Conservation (phyloP, 2,329 filamentous ascomycete species). For the Aspergillus brunneoviolaceus region DNA sequence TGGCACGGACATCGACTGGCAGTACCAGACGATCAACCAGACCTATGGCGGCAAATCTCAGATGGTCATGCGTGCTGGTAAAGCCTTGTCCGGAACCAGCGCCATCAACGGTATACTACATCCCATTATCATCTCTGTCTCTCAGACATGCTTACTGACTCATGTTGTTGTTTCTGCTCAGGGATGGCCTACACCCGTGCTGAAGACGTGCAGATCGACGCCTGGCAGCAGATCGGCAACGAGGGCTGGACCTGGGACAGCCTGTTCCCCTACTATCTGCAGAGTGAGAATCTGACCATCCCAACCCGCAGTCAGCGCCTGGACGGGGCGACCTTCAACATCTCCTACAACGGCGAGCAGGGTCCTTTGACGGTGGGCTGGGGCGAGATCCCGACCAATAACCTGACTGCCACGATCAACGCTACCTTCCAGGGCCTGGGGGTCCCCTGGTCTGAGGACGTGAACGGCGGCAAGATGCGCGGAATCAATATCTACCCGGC, state of each 20-base stretch:
- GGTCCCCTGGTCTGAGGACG: constrained; percentile 20
- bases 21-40: constrained; percentile 42
- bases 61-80: constrained; percentile 42
- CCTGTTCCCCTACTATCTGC: constrained; percentile 33
- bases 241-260: constrained; percentile 35
- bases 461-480: constrained; percentile 46
- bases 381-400: neutral
- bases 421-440: constrained; percentile 25
- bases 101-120: constrained; percentile 41
- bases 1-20: constrained; percentile 44
- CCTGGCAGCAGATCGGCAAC: constrained; percentile 37
- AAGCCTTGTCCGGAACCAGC: constrained; percentile 46
- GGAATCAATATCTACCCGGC: constrained; percentile 46
- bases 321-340: constrained; percentile 29
- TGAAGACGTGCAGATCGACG: constrained; percentile 39
- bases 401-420: constrained; percentile 20
- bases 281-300: constrained; percentile 21
- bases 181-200: constrained; percentile 44
- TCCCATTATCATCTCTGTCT: neutral
- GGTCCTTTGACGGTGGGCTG: constrained; percentile 35
- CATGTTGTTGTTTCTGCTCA: constrained; percentile 6
- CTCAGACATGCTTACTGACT: neutral
- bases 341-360: constrained; percentile 27
- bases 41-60: constrained; percentile 36
- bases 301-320: neutral